Evolutionary conservation across 805 yeast genomes (phyloP).

Genomic region (Lipomyces chichibuensis): DNA sequence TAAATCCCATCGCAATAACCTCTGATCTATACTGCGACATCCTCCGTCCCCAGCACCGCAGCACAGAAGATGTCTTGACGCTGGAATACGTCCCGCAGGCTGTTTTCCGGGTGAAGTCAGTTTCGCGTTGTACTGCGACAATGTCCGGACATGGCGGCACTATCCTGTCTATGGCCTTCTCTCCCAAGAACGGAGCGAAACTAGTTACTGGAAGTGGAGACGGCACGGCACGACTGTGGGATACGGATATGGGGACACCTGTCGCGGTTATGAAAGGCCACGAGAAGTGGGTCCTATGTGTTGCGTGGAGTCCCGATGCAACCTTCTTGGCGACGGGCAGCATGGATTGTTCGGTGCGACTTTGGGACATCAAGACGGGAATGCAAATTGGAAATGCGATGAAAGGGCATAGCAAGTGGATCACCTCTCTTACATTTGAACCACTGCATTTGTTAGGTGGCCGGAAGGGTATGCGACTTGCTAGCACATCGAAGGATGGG

Average conservation of each 20-base stretch:
- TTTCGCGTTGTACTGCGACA: slow-evolving; percentile 87
- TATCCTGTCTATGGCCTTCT: slow-evolving; percentile 86
- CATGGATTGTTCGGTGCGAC: slow-evolving; percentile 84
- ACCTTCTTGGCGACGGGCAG: slow-evolving; percentile 91
- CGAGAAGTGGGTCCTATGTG: slow-evolving; percentile 90
- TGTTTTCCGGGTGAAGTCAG: slow-evolving; percentile 87
- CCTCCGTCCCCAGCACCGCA: slow-evolving; percentile 79
- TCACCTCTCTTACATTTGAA: slow-evolving; percentile 90
- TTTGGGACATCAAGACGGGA: slow-evolving; percentile 85
- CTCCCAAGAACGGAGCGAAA: slow-evolving; percentile 60
- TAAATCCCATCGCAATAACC: slow-evolving; percentile 66
- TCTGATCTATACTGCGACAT: slow-evolving; percentile 79
- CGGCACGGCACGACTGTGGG: slow-evolving; percentile 95
- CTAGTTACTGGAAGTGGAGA: slow-evolving; percentile 98
- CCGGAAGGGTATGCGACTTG: slow-evolving; percentile 66
- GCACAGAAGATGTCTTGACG: slow-evolving; percentile 92
- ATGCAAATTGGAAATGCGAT: slow-evolving; percentile 71
- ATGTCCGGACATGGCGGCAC: slow-evolving; percentile 96
- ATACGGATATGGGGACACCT: slow-evolving; percentile 92
- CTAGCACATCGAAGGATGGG: slow-evolving; percentile 89
- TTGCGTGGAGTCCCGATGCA: slow-evolving; percentile 90
- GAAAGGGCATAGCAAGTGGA: slow-evolving; percentile 85
- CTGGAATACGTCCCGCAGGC: slow-evolving; percentile 93
- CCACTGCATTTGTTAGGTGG: slow-evolving; percentile 81
- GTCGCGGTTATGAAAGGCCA: slow-evolving; percentile 80